These are phyloP conservation scores for Nitzschia palea DNA, from an alignment of 108 stramenopile genomes.

Conservation along the genomic window DNA sequence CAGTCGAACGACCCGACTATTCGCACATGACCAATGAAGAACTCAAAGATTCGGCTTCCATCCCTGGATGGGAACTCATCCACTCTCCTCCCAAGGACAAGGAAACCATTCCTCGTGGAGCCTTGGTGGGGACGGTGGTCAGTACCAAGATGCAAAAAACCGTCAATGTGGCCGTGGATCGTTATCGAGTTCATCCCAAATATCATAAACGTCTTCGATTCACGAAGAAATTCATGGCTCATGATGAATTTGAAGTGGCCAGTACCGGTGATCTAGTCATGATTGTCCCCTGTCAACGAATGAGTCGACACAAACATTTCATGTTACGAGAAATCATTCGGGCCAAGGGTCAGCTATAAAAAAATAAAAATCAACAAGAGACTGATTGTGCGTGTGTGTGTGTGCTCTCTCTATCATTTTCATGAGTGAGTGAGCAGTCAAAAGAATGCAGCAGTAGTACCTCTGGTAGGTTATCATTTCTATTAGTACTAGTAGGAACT, in stretches of 20 bases:
- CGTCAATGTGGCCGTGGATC: conserved; percentile 87
- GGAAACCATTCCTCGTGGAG: conserved; percentile 57
- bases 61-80: conserved; percentile 80
- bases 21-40: conserved; percentile 68
- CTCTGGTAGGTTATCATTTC: no score
- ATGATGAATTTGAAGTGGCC: conserved; percentile 86
- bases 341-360: conserved; percentile 73
- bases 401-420: no score
- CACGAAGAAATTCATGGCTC: conserved; percentile 90
- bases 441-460: no score
- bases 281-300: conserved; percentile 88
- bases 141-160: conserved; percentile 89
- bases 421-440: no score
- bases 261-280: conserved; percentile 82
- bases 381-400: no score
- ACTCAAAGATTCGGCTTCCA: conserved; percentile 61
- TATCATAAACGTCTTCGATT: conserved; percentile 68
- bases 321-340: conserved; percentile 81
- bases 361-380: not conserved
- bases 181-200: conserved; percentile 73
- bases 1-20: conserved; percentile 23
- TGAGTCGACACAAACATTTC: conserved; percentile 85
- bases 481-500: no score
- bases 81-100: conserved; percentile 70
- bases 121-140: conserved; percentile 84